Evolutionary conservation across 164 flowering plant species (phyloP).

Genomic region (Tetracentron sinense): DNA sequence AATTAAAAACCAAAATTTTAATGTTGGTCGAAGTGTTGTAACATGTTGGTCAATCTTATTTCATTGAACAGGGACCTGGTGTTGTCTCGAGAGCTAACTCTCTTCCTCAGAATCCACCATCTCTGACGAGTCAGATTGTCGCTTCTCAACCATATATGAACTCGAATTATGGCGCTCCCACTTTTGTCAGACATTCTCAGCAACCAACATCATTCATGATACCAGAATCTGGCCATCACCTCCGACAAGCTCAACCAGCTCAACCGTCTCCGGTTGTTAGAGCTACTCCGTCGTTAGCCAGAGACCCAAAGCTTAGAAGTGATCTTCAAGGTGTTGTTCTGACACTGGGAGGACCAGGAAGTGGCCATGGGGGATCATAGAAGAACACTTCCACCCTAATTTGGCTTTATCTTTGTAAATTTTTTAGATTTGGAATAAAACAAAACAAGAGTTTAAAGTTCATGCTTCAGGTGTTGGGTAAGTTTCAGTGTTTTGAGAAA

Average conservation of each 20-base stretch:
- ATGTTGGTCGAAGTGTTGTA: too few species aligned
- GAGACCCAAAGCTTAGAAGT: constrained; percentile 31
- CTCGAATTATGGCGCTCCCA: constrained; percentile 13
- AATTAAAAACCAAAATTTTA: neutral
- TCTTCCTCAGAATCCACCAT: constrained; percentile 17
- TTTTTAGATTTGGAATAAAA: constrained; percentile 3
- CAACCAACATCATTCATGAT: constrained; percentile 16
- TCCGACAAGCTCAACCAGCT: constrained; percentile 20
- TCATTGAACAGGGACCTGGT: constrained; percentile 43
- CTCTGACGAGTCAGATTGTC: constrained; percentile 16
- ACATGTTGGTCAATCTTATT: neutral
- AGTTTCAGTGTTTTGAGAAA: neutral
- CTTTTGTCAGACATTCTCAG: constrained; percentile 23
- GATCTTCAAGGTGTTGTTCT: constrained; percentile 86
- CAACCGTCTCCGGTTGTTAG: constrained; percentile 27
- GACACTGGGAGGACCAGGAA: constrained; percentile 78
- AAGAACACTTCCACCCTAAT: neutral
- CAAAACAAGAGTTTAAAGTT: neutral
- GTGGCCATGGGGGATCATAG: constrained; percentile 23
- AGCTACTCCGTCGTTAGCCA: constrained; percentile 18
- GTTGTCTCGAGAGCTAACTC: constrained; percentile 29
- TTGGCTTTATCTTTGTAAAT: constrained; percentile 13
- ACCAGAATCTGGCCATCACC: constrained; percentile 25
- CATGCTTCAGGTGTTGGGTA: neutral
- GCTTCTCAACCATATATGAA: constrained; percentile 22